Percentiles rank a stretch among this genome's conserved stretches.
phyloP scores from a whole-genome alignment of 768 basidiomycete genomes.

The Pleurotus pulmonarius region DNA sequence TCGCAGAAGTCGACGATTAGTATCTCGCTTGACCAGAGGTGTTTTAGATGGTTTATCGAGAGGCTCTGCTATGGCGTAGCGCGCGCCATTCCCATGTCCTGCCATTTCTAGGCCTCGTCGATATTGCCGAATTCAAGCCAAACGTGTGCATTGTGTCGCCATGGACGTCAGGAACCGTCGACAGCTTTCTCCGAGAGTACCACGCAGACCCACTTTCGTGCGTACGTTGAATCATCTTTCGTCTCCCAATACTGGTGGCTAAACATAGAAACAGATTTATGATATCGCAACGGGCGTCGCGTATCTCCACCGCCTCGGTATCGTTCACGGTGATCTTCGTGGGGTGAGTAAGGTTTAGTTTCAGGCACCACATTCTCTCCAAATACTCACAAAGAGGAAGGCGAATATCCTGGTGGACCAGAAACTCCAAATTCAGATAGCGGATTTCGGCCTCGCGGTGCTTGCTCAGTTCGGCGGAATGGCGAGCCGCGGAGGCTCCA shows the following conservation, averaged over 20 bases:
- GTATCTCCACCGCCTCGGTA: conserved; percentile 16
- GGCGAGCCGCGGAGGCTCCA: background rate
- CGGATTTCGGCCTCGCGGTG: background rate
- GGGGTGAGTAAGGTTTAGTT: background rate
- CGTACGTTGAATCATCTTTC: background rate
- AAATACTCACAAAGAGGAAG: background rate
- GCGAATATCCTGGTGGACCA: background rate
- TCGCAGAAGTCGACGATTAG: no score
- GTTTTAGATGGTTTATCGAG: background rate
- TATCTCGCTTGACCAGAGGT: background rate
- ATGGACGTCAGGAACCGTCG: conserved; percentile 21
- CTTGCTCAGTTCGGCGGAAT: background rate
- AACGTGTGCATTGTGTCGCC: conserved; percentile 20
- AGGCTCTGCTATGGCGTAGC: background rate
- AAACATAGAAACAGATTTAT: background rate
- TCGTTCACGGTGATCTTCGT: background rate
- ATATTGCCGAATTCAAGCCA: conserved; percentile 11
- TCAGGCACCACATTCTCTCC: no score
- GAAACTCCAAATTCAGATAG: background rate
- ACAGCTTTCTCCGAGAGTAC: conserved; percentile 14
- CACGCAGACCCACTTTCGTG: background rate
- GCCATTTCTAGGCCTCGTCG: background rate
- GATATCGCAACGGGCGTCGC: conserved; percentile 26
- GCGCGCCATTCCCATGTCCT: background rate
- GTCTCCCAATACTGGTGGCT: background rate